phyloP scores from a whole-genome alignment of 108 stramenopile genomes.

The Stephanodiscus triporus region DNA sequence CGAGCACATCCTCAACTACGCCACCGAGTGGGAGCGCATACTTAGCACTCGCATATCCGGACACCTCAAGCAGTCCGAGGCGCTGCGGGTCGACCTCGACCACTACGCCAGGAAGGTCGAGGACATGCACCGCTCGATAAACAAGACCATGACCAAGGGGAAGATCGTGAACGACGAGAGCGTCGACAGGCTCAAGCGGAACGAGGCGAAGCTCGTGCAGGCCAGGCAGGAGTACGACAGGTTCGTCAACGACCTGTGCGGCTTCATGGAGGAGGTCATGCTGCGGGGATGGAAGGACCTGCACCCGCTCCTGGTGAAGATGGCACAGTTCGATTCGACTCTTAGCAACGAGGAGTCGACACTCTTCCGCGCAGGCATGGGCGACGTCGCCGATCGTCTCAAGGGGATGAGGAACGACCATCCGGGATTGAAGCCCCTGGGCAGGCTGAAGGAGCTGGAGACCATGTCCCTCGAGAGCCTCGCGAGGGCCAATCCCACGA shows the following conservation, averaged over 20 bases:
- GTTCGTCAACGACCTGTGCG: conserved; percentile 63
- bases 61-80: conserved; percentile 65
- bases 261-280: conserved; percentile 79
- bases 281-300: conserved; percentile 82
- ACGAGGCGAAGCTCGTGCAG: conserved; percentile 75
- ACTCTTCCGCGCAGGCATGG: conserved; percentile 43
- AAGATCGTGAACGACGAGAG: conserved; percentile 62
- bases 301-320: conserved; percentile 79
- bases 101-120: conserved; percentile 84
- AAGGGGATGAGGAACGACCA: conserved; percentile 58
- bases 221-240: conserved; percentile 60
- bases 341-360: conserved; percentile 65
- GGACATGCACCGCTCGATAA: conserved; percentile 55
- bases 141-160: conserved; percentile 75
- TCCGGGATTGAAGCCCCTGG: conserved; percentile 57
- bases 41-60: conserved; percentile 57
- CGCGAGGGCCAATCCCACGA: conserved; percentile 39
- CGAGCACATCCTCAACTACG: conserved; percentile 80
- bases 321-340: conserved; percentile 78
- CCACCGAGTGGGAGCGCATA: conserved; percentile 79
- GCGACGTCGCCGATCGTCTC: conserved; percentile 52
- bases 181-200: conserved; percentile 71
- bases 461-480: conserved; percentile 51
- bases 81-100: conserved; percentile 73
- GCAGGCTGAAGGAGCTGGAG: conserved; percentile 75